A percentile compares a stretch with the other conserved stretches of the same genome.
These are phyloP conservation scores for Phytopythium mirpurense DNA, from an alignment of 352 stramenopile genomes.

Conservation along the genomic window DNA sequence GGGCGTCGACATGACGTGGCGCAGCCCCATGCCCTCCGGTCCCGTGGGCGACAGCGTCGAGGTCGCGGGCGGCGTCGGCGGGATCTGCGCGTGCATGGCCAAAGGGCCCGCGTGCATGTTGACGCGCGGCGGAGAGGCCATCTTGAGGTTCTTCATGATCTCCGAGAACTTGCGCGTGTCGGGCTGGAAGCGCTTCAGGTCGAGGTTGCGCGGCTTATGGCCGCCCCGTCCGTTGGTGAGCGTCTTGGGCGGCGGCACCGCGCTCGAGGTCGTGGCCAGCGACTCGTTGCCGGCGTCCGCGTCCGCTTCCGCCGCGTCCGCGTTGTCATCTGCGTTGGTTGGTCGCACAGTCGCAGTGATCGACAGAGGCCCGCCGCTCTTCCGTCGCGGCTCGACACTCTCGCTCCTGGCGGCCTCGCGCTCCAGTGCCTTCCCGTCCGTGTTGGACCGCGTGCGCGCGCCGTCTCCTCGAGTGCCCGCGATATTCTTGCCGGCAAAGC, in stretches of 20 bases:
- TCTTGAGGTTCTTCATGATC: slow-evolving; percentile 68
- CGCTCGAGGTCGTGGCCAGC: not conserved
- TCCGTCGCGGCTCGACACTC: slow-evolving; percentile 18
- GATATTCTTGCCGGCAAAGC: slow-evolving; percentile 25
- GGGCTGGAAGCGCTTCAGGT: slow-evolving; percentile 70
- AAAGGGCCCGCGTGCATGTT: slow-evolving; percentile 11
- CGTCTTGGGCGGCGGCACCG: not conserved
- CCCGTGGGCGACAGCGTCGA: slow-evolving; percentile 16
- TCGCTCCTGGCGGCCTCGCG: slow-evolving; percentile 21
- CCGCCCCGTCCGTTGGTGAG: slow-evolving; percentile 4
- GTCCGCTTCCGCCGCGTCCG: not conserved
- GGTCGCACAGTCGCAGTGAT: slow-evolving; percentile 6
- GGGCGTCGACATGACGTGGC: slow-evolving; percentile 57
- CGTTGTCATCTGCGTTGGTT: not conserved
- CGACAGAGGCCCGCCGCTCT: slow-evolving; percentile 13
- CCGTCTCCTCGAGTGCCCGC: not conserved
- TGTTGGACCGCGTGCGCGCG: slow-evolving; percentile 7
- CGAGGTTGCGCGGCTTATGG: slow-evolving; percentile 44
- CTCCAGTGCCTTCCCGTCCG: slow-evolving; percentile 16
- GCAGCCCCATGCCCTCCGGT: slow-evolving; percentile 37
- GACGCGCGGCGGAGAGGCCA: slow-evolving; percentile 32
- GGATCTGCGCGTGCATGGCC: slow-evolving; percentile 18
- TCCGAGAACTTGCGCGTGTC: slow-evolving; percentile 73
- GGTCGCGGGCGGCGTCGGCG: slow-evolving; percentile 20
- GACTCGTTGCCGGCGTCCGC: not conserved